phyloP scores from a whole-genome alignment of 805 yeast genomes.

The Saccharomycopsis sp. region DNA sequence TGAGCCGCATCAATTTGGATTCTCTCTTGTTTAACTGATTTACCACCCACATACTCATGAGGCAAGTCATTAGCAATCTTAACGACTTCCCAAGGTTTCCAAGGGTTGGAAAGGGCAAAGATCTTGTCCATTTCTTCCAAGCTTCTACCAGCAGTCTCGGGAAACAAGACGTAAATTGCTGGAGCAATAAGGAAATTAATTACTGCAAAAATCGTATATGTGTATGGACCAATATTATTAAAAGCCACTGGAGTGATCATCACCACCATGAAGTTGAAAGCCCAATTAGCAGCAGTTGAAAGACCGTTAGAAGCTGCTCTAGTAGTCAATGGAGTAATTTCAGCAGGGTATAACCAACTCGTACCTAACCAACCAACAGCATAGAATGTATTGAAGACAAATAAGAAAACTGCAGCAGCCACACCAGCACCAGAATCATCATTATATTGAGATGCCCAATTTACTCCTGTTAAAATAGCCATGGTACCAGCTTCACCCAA shows the following conservation, averaged over 20 bases:
- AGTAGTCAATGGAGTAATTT: constrained; percentile 38
- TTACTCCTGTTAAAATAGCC: constrained; percentile 39
- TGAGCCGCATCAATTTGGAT: too few species aligned
- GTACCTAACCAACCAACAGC: constrained; percentile 46
- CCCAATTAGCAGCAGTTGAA: constrained; percentile 51
- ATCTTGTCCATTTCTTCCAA: constrained; percentile 67
- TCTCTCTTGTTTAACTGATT: not conserved
- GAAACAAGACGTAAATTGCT: constrained; percentile 53
- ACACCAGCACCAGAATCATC: constrained; percentile 31
- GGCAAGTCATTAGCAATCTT: constrained; percentile 26
- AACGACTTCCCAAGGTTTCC: constrained; percentile 35
- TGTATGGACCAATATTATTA: constrained; percentile 37
- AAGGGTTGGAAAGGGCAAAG: constrained; percentile 23
- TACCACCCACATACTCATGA: constrained; percentile 5
- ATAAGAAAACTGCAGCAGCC: constrained; percentile 36
- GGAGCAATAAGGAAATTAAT: constrained; percentile 52
- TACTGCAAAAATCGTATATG: constrained; percentile 57
- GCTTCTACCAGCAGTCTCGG: constrained; percentile 67
- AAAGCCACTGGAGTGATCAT: constrained; percentile 53
- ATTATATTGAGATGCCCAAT: constrained; percentile 33
- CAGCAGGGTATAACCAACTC: constrained; percentile 42
- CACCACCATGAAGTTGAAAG: constrained; percentile 51
- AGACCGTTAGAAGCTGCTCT: constrained; percentile 34
- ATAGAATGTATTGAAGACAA: constrained; percentile 34
- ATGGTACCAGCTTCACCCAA: constrained; percentile 50